Conservation (phyloP, 257 asterid genomes). For the Cynanchum wilfordii region DNA sequence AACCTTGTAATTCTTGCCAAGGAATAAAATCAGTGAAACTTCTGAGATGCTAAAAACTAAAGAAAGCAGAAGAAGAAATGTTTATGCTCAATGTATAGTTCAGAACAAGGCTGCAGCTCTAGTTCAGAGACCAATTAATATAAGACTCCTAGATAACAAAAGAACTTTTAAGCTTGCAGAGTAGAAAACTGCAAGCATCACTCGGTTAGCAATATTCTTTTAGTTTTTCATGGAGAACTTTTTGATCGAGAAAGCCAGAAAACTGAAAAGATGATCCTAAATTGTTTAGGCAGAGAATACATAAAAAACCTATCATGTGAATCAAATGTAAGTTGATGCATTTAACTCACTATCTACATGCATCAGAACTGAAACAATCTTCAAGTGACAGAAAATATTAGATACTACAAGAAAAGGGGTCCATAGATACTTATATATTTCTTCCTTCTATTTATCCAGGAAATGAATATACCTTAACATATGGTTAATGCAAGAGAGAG, state of each 20-base stretch:
- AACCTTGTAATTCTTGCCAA: slow-evolving; percentile 26
- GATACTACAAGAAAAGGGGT: neutral
- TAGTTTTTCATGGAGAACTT: neutral
- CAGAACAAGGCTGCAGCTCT: neutral
- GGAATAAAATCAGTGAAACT: neutral
- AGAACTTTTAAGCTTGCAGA: neutral
- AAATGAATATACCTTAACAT: neutral
- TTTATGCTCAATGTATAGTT: neutral
- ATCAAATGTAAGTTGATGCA: neutral
- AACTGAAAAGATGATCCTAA: neutral
- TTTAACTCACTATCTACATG: neutral
- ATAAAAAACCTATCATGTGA: neutral
- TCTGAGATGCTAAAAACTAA: neutral
- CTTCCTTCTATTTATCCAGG: neutral
- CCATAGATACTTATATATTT: neutral
- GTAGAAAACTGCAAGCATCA: neutral
- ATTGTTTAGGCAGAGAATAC: neutral
- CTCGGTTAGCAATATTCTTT: neutral
- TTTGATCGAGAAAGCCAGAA: neutral
- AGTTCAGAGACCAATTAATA: neutral
- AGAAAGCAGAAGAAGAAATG: neutral
- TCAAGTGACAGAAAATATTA: neutral
- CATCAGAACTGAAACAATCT: neutral
- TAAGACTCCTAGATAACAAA: neutral
- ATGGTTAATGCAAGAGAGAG: neutral